Base-by-base conservation (phyloP, 805 yeast genomes). In the Wickerhamiella sergipiensis region DNA sequence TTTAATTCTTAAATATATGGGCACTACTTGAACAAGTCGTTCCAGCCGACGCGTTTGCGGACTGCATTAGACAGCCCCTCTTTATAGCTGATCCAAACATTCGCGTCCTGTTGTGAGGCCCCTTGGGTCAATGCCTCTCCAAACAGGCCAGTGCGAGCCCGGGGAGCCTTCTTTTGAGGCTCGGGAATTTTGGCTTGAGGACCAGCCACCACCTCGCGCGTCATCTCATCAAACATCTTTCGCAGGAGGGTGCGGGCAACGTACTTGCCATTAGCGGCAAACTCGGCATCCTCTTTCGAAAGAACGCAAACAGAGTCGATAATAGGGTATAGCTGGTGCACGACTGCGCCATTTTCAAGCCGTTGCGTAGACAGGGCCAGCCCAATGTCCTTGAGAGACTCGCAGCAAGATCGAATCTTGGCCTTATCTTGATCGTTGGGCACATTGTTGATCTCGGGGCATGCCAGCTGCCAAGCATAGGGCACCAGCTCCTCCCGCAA, bases 31-130 rank as follows among this genome's bases (percentile, higher is more conserved):
- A 57, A 56, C 17, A 88, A 64, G 50, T 77, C 81, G 7, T 68
- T 64, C 95, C 95, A 89, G 19, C 81, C 77, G 22, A 88, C 78
- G 50, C 81, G 84, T 60, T 85, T 86, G 33, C 94, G 69, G 1
- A 88, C 97, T 0, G 97, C 97, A 64, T 86, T 83, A 5, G 95
- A 84, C 61, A 83, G 88, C 0, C 97, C 97, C 66, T 88, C 96
- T 55, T 83, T 84, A 62, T 81, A 87, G 61, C 83, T 86, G n/a
- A 88, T 85, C 96, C 96, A 88, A 45, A 79, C 73, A 58, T 59
- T 53, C 12, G 51, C 54, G 15, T 45, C 24, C 7, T 9, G 22
- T n/a, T 29, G 33, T 29, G 33, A 29, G 15, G 33, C 33, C 12
- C 12, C 33, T 29, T 29, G 33, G 12, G 33, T 9, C 15, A 29